Base-by-base conservation (phyloP, 139 green algal species). In the Chlamydomonas sphaeroides region DNA sequence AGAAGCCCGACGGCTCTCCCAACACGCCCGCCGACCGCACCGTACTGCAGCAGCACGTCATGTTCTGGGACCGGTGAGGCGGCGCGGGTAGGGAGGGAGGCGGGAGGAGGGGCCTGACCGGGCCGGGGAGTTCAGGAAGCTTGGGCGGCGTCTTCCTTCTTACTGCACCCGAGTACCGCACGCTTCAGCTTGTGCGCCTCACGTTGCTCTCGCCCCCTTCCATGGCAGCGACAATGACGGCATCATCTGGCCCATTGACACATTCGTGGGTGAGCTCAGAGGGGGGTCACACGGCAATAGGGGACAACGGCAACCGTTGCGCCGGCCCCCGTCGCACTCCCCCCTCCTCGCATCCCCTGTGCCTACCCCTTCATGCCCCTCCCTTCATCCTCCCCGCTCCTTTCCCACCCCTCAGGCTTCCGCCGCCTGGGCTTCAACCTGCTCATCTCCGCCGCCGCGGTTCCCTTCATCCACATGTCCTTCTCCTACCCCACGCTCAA, bases 391-490 rank as follows among this genome's bases (percentile, higher is more conserved):
- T 48, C 35, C 36, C 65, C 65, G 6, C n/a, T 28, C 62, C 23
- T 4, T 48, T 15, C 36, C 65, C 65, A 26, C n/a, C 62, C 62
- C 23, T 4, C 63, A 82, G 75, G 92, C 53, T 95, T 94, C 86
- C 84, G 88, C 15, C 73, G 61, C 28, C 80, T 95, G 20, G 91
- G 91, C 62, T 95, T 94, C 88, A 87, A 85, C 72, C 32, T 71
- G 30, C 35, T 95, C 11, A 62, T 96, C 36, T 90, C 80, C 11
- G 32, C 76, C 10, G 17, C 93, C 0, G 92, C 91, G 3, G 82
- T 92, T 3, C 86, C 89, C 69, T 80, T 96, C 79, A 92, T 96
- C 65, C 89, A 96, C 73, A 85, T 90, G 68, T 91, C 84, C 62
- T 95, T 96, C 80, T 75, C 39, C 68, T 90, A 92, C 45, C 83